Conservation (phyloP, 2,329 filamentous ascomycete species). For the Exserohilum rostratum region DNA sequence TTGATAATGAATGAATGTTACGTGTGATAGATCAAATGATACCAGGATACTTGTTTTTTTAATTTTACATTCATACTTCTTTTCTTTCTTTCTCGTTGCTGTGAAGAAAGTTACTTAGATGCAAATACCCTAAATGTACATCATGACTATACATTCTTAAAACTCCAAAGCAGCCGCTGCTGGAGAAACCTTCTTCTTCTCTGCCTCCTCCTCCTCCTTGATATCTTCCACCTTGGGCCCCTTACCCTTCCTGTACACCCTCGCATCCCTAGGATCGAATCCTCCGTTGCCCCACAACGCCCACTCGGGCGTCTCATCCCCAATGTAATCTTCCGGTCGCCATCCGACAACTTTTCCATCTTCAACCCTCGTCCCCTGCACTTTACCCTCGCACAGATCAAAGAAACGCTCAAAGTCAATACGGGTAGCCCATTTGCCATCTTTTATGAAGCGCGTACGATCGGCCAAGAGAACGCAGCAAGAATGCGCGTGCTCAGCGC, state of each 20-base stretch:
- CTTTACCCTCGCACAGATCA: conserved; percentile 70
- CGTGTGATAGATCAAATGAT: no score
- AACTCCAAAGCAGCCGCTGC: conserved; percentile 14
- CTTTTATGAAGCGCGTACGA: conserved; percentile 71
- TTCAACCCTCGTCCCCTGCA: conserved; percentile 48
- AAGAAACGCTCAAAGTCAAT: conserved; percentile 95
- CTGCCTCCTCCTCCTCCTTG: conserved; percentile 5
- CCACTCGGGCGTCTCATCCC: conserved; percentile 85
- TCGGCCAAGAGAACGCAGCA: conserved; percentile 90
- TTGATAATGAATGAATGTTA: no score
- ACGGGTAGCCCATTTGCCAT: conserved; percentile 85
- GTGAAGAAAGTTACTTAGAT: no score
- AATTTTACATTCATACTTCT: no score
- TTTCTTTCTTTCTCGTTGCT: no score
- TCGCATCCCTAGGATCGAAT: conserved; percentile 87
- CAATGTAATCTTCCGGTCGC: conserved; percentile 89
- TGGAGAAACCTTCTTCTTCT: neutral
- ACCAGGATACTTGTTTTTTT: no score
- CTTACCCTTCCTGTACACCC: conserved; percentile 85
- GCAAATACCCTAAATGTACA: no score
- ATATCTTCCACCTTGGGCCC: conserved; percentile 48
- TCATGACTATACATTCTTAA: neutral
- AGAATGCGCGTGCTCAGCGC: conserved; percentile 92
- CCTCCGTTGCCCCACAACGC: conserved; percentile 93
- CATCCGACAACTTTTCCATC: conserved; percentile 65